Base-by-base conservation (phyloP, 495 filamentous ascomycete species). In the Astrothelium subdiscretum region DNA sequence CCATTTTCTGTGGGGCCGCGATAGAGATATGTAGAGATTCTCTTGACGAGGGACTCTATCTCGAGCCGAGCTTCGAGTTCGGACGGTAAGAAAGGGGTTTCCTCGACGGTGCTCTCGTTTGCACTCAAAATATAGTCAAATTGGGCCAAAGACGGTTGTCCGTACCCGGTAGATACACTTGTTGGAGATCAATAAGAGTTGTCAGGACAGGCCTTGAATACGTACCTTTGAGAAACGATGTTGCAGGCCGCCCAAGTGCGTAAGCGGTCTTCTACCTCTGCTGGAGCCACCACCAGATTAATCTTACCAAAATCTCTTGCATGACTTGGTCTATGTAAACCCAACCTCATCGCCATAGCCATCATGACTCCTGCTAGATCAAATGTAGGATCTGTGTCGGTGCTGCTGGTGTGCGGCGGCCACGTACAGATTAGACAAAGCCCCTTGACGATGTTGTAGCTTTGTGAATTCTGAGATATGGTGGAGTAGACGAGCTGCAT, bases 231-330 rank as follows among this genome's bases (percentile, higher is more conserved):
- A n/a, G 90, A 86, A 52, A 95, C 90, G 68, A 94, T 90, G 70
- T 96, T 96, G 70, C 89, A 92, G 12, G 90, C 85, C 18, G 90
- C 91, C 91, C 91, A 96, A 0, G 91, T 96, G 62, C 84, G 83
- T 51, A 96, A 85, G 60, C 92, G 83, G 69, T 96, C 91, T 66
- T 85, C 82, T 61, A 96, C 78, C 64, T 95, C 89, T 66, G 92
- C 89, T 62, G 89, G 87, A 65, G 88, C 88, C 35, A 95, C 80
- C 66, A 92, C 87, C 20, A 95, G 83, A 3, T 85, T 84, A 43
- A 89, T 87, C 26, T 90, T 83, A 29, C 87, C 88, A 73, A 96
- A 96, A 74, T 96, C 91, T 70, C 95, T 90, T 22, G 87, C 86
- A 73, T 96, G 88, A 43, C 87, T 91, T 8, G 91, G 91, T 26